Evolutionary conservation across 352 stramenopile genomes (phyloP).

Genomic region (Thalassiosira ordinaria): DNA sequence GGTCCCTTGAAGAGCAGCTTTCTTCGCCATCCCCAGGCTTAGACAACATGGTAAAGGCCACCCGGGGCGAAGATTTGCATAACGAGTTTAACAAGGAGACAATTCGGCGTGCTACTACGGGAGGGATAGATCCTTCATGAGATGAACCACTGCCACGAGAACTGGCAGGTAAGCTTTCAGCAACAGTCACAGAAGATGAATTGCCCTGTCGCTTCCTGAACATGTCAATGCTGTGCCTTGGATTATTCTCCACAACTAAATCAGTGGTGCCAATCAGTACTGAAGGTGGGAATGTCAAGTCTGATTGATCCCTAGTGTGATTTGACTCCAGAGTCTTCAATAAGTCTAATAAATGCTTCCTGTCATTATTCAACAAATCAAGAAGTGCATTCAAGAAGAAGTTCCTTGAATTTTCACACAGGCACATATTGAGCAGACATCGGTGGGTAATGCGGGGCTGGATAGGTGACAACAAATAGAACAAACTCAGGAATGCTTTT

Average conservation of each 20-base stretch:
- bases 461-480: slow-evolving; percentile 85
- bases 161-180: slow-evolving; percentile 77
- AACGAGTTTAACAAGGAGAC: slow-evolving; percentile 89
- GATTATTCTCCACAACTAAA: slow-evolving; percentile 25
- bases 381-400: slow-evolving; percentile 70
- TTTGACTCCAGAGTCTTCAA: slow-evolving; percentile 51
- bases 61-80: slow-evolving; percentile 91
- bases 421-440: slow-evolving; percentile 85
- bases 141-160: slow-evolving; percentile 51
- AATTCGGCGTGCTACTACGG: slow-evolving; percentile 90
- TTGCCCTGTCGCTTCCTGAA: slow-evolving; percentile 59
- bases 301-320: not conserved
- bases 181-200: slow-evolving; percentile 65
- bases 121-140: slow-evolving; percentile 74
- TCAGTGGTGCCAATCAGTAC: slow-evolving; percentile 76
- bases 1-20: not conserved
- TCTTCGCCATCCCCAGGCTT: slow-evolving; percentile 79
- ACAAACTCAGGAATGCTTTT: slow-evolving; percentile 77
- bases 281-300: slow-evolving; percentile 69
- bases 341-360: slow-evolving; percentile 39
- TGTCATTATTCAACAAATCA: slow-evolving; percentile 77
- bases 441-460: slow-evolving; percentile 86
- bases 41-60: slow-evolving; percentile 90
- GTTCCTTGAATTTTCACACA: slow-evolving; percentile 49
- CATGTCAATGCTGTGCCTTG: slow-evolving; percentile 44